These are phyloP conservation scores for Combretum micranthum DNA, from an alignment of 345 rosid species.

Conservation along the genomic window DNA sequence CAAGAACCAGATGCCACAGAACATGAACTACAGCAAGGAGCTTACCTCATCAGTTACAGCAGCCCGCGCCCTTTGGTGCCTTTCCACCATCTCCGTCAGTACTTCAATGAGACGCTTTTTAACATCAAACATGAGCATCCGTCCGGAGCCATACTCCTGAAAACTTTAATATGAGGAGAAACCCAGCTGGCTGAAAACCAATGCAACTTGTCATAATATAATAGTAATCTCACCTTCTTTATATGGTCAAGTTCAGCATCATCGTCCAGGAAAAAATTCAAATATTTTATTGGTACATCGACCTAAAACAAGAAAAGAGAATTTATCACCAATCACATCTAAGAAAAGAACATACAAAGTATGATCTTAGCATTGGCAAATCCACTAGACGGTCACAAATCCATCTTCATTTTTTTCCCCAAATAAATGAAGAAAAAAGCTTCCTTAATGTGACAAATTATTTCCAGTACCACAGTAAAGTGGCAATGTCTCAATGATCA, in stretches of 20 bases:
- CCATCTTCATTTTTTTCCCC: no score
- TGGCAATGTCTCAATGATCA: no score
- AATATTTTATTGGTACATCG: slow-evolving; percentile 78
- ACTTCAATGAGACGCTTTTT: slow-evolving; percentile 62
- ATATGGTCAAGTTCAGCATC: slow-evolving; percentile 79
- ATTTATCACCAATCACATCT: slow-evolving; percentile 1
- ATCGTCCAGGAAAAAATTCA: slow-evolving; percentile 75
- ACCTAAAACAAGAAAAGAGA: slow-evolving; percentile 36
- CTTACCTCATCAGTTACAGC: slow-evolving; percentile 79
- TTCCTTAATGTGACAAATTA: no score
- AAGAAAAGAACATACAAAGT: no score
- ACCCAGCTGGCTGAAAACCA: no score
- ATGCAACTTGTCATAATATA: background rate
- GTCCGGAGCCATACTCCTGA: slow-evolving; percentile 80
- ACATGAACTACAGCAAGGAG: slow-evolving; percentile 2
- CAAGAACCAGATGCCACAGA: background rate
- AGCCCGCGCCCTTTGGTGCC: slow-evolving; percentile 73
- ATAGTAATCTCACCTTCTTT: slow-evolving; percentile 40
- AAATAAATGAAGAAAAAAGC: no score
- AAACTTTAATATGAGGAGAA: background rate
- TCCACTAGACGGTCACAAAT: no score
- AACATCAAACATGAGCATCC: slow-evolving; percentile 81
- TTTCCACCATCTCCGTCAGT: slow-evolving; percentile 69
- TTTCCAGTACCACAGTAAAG: no score
- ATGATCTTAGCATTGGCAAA: no score